Evolutionary conservation across 176 grass and related monocot species (phyloP).

Genomic region (Zea luxurians): DNA sequence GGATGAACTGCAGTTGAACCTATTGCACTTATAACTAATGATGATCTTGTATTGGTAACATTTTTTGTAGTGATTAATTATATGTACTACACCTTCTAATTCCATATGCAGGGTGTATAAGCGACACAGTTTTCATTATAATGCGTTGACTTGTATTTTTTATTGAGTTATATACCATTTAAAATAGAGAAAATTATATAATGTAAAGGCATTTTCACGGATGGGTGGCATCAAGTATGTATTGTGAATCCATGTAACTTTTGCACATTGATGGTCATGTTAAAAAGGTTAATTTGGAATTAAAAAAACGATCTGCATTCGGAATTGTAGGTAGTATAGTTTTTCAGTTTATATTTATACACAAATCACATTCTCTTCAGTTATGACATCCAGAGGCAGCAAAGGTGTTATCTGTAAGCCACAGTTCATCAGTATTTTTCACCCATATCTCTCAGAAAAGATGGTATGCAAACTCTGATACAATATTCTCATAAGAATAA

Average conservation of each 20-base stretch:
- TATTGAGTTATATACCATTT: neutral
- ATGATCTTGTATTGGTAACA: neutral
- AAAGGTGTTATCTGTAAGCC: neutral
- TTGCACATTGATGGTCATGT: neutral
- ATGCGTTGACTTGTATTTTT: neutral
- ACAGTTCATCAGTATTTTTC: conserved; percentile 30
- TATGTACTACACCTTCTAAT: neutral
- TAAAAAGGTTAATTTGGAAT: neutral
- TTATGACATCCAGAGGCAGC: neutral
- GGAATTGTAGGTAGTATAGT: neutral
- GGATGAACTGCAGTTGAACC: neutral
- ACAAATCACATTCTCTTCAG: neutral
- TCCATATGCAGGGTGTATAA: neutral
- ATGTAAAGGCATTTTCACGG: no score
- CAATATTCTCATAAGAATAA: neutral
- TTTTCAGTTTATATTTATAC: neutral
- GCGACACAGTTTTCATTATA: neutral
- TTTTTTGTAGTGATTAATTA: neutral
- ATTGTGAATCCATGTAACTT: neutral
- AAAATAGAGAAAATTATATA: no score
- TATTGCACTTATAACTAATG: neutral
- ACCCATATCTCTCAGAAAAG: neutral
- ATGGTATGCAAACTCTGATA: conserved; percentile 5
- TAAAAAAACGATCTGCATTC: neutral
- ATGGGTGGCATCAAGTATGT: no score